Evolutionary conservation across 129 eudicot genomes (phyloP), one percentile per base, ranked within the genome.

Genomic region (Cynara cardunculus): DNA sequence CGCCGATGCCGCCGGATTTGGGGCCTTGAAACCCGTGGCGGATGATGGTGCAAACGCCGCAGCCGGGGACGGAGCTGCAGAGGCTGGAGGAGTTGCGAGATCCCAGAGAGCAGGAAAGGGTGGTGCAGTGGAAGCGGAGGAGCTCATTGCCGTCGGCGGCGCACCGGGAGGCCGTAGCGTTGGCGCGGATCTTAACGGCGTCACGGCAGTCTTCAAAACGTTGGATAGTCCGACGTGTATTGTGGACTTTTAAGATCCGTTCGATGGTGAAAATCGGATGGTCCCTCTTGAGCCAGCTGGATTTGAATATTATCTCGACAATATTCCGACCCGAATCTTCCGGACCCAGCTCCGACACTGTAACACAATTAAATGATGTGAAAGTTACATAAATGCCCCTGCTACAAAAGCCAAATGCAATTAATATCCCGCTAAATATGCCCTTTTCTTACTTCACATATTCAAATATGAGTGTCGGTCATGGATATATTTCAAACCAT

Each of bases 81-180:
- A 94, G 84, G 31, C 74, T 87, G 34, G 98, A 89, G 1, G 98
- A 89, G 72, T 88, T 92, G 16, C 90, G 88, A 0, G 89, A 84
- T 67, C 98, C 98, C 0, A 94, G 67, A 0, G 97, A 84, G 79
- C 98, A 94, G 81, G 80, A 41, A 59, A 94, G 46, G 21, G 96
- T 88, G 59, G 98, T 94, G 89, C 89, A 94, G 49, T 91, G 96
- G 88, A 94, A 94, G 34, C 98, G 80, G n/a, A 94, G 93, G 72
- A 94, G 97, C 74, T 94, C 98, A n/a, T 94, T 94, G 74, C 98
- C 98, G 34, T 94, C 98, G 18, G 98, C 98, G 1, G 89, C 86
- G 84, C 98, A 90, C n/a, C 98, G 89, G 0, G 97, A 65, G 82
- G 87, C 92, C 84, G 19, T 82, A 90, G 62, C 75, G 86, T 26